Evolutionary conservation across 208 protist species (phyloP).

Genomic region (Wallacemonas collosoma): DNA sequence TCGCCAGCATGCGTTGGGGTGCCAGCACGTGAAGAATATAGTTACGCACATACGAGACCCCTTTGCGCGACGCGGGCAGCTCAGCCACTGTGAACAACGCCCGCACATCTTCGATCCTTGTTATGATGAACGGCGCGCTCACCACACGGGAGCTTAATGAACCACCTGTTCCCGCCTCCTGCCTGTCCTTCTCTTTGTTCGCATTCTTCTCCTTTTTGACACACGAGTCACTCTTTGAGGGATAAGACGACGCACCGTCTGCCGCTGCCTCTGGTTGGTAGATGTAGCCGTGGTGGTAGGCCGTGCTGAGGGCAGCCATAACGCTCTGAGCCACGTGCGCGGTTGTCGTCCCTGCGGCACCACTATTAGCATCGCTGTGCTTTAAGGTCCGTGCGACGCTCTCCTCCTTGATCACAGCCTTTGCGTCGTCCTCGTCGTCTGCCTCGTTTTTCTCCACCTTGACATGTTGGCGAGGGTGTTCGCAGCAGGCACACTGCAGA

Average conservation of each 20-base stretch:
- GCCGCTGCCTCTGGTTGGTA: slow-evolving; percentile 20
- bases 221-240: background rate
- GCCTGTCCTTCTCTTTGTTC: slow-evolving; percentile 9
- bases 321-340: background rate
- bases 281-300: slow-evolving; percentile 42
- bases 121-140: slow-evolving; percentile 30
- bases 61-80: slow-evolving; percentile 61
- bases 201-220: background rate
- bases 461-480: background rate
- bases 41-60: slow-evolving; percentile 87
- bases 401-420: background rate
- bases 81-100: slow-evolving; percentile 60
- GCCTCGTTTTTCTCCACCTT: background rate
- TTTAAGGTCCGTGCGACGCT: too few species aligned
- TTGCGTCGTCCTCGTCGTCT: background rate
- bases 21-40: slow-evolving; percentile 84
- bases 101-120: slow-evolving; percentile 41
- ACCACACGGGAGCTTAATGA: too few species aligned
- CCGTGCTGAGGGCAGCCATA: background rate
- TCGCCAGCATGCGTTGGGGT: slow-evolving; percentile 43
- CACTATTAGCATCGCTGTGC: too few species aligned
- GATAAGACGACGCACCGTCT: background rate
- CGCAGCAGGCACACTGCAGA: slow-evolving; percentile 16
- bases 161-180: too few species aligned
- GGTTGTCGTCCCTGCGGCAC: background rate